Base-by-base conservation (phyloP, 768 basidiomycete genomes). In the Leucocoprinus leucothites region DNA sequence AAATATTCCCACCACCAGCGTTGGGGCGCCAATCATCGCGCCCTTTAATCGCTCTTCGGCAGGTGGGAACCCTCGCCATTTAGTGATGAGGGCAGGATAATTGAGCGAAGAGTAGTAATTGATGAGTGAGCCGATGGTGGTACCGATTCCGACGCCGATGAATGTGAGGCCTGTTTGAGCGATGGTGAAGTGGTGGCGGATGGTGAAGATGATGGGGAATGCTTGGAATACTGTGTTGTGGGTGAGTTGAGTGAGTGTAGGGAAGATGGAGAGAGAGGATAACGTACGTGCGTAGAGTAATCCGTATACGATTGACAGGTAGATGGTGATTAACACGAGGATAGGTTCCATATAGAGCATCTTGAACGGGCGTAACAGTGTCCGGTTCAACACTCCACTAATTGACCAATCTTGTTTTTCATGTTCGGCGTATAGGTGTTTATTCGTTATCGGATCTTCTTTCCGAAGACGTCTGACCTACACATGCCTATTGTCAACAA, bases 321-420 rank as follows among this genome's bases (percentile, higher is more conserved):
- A 88, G 38, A 86, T 60, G 0, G 85, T 85, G 51, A 85, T 72
- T 9, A 85, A 73, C 3, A 87, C 67, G 3, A 87, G 73, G 58
- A 87, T 85, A 0, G 82, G 83, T 64, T 89, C 87, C 55, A 76
- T 65, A 13, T 73, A 64, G 19, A 88, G 77, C 81, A 88, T 84
- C 49, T 75, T 63, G 68, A 85, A 80, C 0, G 86, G 86, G 1
- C 84, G 75, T 57, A 76, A 75, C 35, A 87, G 61, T 1, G 84
- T 86, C 35, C 84, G 77, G 48, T 79, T 70, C 24, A 84, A 19
- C 46, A 87, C 61, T 13, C 81, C 80, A 26, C 60, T 65, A 8
- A 73, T 22, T 0, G 82, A 77, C 82, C 81, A 82, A 56, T 82
- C 81, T 49, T 77, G 71, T 28, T 73, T 73, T 63, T 89, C 86